These are phyloP conservation scores for Komagataella ulmi DNA, from an alignment of 805 yeast species.

Conservation along the genomic window DNA sequence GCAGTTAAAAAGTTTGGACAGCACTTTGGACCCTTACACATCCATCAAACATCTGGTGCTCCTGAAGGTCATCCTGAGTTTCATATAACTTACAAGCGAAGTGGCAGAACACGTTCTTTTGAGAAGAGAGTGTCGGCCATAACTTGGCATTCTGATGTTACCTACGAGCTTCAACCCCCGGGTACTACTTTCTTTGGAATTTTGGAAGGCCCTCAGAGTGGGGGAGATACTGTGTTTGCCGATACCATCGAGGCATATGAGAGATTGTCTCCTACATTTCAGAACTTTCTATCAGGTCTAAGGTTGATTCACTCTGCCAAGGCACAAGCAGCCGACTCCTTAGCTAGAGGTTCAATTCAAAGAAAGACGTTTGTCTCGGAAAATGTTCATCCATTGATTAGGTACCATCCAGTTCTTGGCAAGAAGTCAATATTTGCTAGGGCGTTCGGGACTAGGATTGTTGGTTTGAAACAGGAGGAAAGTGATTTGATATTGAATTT, in stretches of 20 bases:
- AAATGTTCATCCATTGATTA: constrained; percentile 55
- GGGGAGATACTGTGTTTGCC: constrained; percentile 65
- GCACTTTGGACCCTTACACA: constrained; percentile 31
- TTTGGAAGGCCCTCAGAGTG: constrained; percentile 26
- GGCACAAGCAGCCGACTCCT: constrained; percentile 54
- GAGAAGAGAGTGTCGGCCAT: constrained; percentile 20
- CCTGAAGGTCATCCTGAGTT: constrained; percentile 28
- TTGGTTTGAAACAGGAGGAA: constrained; percentile 65
- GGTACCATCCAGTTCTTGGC: constrained; percentile 62
- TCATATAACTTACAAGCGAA: constrained; percentile 25
- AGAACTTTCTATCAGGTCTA: constrained; percentile 43
- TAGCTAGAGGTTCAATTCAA: constrained; percentile 44
- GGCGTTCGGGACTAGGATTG: constrained; percentile 51
- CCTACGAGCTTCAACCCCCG: constrained; percentile 59
- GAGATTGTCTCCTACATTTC: constrained; percentile 54
- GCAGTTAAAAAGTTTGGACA: constrained; percentile 27
- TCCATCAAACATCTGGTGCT: constrained; percentile 38
- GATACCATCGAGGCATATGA: constrained; percentile 60
- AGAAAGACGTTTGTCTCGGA: constrained; percentile 47
- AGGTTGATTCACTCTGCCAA: constrained; percentile 59
- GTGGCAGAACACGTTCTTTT: constrained; percentile 13
- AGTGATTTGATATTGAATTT: constrained; percentile 46
- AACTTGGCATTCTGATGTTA: constrained; percentile 36
- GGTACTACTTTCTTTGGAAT: constrained; percentile 35
- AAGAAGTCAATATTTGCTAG: constrained; percentile 43